Base-by-base conservation (phyloP, 2,329 filamentous ascomycete species). In the Colletotrichum liaoningense region DNA sequence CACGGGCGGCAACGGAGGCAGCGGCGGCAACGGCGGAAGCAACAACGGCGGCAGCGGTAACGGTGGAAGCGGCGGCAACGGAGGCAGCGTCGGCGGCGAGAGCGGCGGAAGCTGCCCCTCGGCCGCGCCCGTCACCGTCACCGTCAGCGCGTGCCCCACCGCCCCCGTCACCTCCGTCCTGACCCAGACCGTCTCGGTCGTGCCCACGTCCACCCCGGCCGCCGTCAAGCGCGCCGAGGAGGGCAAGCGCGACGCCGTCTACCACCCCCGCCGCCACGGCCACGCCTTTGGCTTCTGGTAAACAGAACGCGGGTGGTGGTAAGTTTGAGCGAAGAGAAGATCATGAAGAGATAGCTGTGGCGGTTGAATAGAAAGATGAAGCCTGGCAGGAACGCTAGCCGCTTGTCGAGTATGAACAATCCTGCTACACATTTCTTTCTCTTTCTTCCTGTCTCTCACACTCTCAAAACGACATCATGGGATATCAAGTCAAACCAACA, bases 171-270 rank as follows among this genome's bases (percentile, higher is more conserved):
- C 73, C 24, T 38, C 16, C 11, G 72, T 74, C 30, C 54, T 74
- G 49, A 74, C 74, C 54, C 63, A 74, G 69, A 75, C 73, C 54
- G 69, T 75, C 58, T 73, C 73, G 19, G 56, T 75, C 58, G 66
- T 70, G 30, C 65, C 62, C n/a, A 49, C 67, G 28, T 59, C 57
- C 33, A 46, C 71, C 4, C 42, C 52, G 5, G 33, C 60, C 28
- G 58, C 62, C 19, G 68, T 59, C 54, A 62, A 67, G 70, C 64
- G 58, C 28, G 46, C 67, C 38, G 62, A 35, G 55, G 63, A 35
- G 52, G 4, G n/a, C 38, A 57, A 38, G 49, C 62, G 54, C n/a
- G 57, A 63, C 7, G 28, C 30, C 57, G 58, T 30, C 46, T 42
- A 65, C 49, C 63, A 59, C 35, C 35, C 69, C 63, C 72, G 69